Percentiles rank a stretch among this genome's conserved stretches.
These are phyloP conservation scores for Allium sativum DNA, from an alignment of 106 monocot species.

Conservation along the genomic window DNA sequence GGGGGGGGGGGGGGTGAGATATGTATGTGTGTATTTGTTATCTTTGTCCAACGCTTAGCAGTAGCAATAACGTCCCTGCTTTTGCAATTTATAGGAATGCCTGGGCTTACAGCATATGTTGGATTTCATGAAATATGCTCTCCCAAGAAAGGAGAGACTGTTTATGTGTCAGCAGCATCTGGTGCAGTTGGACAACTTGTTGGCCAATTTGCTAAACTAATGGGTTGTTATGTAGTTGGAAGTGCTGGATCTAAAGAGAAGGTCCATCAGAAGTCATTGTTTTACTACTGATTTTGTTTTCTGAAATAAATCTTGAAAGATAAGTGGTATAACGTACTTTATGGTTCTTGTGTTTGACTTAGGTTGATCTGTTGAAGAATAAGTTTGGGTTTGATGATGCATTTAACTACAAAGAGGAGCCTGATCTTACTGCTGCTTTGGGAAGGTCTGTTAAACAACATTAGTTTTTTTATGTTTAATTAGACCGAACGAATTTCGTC, in stretches of 20 bases:
- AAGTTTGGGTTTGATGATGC: constrained; percentile 58
- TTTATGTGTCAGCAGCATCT: constrained; percentile 59
- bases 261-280: constrained; percentile 11
- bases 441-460: constrained; percentile 21
- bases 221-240: constrained; percentile 58
- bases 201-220: constrained; percentile 54
- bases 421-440: constrained; percentile 23
- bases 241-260: constrained; percentile 52
- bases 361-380: constrained; percentile 43
- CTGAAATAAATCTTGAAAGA: background rate
- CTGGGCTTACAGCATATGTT: constrained; percentile 56
- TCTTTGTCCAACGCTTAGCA: too few species aligned
- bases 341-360: background rate
- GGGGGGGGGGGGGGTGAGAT: too few species aligned
- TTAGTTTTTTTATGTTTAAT: too few species aligned
- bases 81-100: constrained; percentile 38
- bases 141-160: constrained; percentile 53
- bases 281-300: background rate
- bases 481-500: too few species aligned
- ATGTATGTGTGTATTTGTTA: too few species aligned
- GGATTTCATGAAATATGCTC: constrained; percentile 51
- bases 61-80: background rate
- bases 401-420: constrained; percentile 58
- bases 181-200: constrained; percentile 60
- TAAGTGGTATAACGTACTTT: background rate